Evolutionary conservation across 2,329 filamentous ascomycete species (phyloP), one percentile per base, ranked within the genome.

Genomic region (Fusarium pseudograminearum): DNA sequence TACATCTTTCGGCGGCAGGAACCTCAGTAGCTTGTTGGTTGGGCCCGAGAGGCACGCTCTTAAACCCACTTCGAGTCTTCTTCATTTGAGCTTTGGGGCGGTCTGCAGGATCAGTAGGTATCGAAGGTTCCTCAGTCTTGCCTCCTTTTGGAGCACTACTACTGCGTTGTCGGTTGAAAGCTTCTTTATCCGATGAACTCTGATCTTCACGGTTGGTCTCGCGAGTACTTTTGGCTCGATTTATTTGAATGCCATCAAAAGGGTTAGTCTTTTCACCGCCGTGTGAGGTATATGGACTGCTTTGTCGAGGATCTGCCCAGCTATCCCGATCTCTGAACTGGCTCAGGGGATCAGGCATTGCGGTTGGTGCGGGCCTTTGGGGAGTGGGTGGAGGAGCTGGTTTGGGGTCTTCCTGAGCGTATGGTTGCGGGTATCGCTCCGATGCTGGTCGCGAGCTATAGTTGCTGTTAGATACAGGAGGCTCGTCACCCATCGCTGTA

Each of bases 261-360:
- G 86, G 83, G 46, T 88, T 84, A 7, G 86, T 85, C 77, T 85
- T 89, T 75, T 90, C 88, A 34, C 88, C 87, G 15, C 85, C 82
- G 33, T 85, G 82, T 2, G 81, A 83, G 42, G 83, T 81, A 72
- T 90, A 90, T 0, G 87, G 87, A 8, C 85, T 86, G 69, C 86
- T 86, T 57, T 87, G 82, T n/a, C 87, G 82, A n/a, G 77, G 76
- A 62, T 89, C 85, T 42, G 79, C 59, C 44, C 79, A 80, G 2
- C 76, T 77, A 7, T 84, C 81, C 40, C 65, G 67, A 3, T 80
- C 76, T 71, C 81, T 80, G 61, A 87, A 86, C 52, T 83, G 79
- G 24, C 80, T 82, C 42, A 87, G 73, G 3, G 84, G 84, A 65
- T 88, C 84, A n/a, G 79, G 78, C 67, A 80, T 77, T 20, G 68